These are phyloP conservation scores for Symbiodinium natans DNA, from an alignment of 73 alveolate genomes.

Conservation along the genomic window DNA sequence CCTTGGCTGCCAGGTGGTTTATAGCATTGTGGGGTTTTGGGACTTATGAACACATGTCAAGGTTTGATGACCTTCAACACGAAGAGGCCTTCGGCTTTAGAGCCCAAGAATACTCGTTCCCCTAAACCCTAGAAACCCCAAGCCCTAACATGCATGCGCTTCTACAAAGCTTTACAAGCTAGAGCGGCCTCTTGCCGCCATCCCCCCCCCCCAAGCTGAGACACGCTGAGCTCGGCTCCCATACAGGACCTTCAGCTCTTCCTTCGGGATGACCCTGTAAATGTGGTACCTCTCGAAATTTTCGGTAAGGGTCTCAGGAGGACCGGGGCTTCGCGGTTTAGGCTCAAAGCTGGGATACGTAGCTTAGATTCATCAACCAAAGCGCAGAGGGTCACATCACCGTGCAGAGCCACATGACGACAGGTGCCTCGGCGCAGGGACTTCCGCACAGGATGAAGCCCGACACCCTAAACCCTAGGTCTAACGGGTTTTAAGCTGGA, in stretches of 20 bases:
- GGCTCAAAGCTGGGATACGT: neutral
- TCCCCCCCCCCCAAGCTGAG: too few relatives aligned
- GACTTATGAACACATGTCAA: neutral
- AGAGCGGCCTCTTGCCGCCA: too few relatives aligned
- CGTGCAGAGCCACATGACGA: conserved; percentile 25
- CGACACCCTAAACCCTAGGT: too few relatives aligned
- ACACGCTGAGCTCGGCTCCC: too few relatives aligned
- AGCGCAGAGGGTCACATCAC: conserved; percentile 4
- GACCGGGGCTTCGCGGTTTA: neutral
- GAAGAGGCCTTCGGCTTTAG: neutral
- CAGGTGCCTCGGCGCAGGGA: neutral
- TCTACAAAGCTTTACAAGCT: too few relatives aligned
- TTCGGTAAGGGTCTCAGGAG: neutral
- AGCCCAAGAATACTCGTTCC: neutral
- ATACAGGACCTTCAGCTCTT: conserved; percentile 50
- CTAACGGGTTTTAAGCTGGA: too few relatives aligned
- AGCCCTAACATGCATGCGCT: too few relatives aligned
- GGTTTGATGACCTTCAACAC: neutral
- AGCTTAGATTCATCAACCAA: neutral
- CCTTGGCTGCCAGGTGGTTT: neutral
- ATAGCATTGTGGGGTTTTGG: too few relatives aligned
- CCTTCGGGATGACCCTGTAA: conserved; percentile 49
- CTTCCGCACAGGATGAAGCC: too few relatives aligned
- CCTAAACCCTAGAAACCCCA: neutral
- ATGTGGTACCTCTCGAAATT: neutral